Conservation (phyloP, 2,329 filamentous ascomycete genomes). For the Fusarium pilosicola region DNA sequence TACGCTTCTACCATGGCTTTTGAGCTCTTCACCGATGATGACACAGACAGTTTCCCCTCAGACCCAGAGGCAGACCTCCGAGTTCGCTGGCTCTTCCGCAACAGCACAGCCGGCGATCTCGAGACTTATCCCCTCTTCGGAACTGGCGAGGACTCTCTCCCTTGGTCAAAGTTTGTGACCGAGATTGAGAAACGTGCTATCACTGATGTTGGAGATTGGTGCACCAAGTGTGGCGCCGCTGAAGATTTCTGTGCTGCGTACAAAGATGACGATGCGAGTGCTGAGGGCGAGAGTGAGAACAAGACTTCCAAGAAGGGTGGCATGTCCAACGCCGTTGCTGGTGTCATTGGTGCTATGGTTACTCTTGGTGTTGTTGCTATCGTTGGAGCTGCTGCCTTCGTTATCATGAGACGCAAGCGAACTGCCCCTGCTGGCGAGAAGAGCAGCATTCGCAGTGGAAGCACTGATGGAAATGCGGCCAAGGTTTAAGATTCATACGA, state of each 20-base stretch:
- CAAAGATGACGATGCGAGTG: slow-evolving; percentile 22
- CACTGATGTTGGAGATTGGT: slow-evolving; percentile 46
- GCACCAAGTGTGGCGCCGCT: slow-evolving; percentile 40
- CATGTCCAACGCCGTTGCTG: slow-evolving; percentile 49
- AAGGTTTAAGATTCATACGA: slow-evolving; percentile 3
- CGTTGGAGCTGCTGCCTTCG: slow-evolving; percentile 30
- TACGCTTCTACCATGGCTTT: slow-evolving; percentile 52
- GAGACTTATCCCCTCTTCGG: slow-evolving; percentile 47
- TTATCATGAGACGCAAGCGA: slow-evolving; percentile 40
- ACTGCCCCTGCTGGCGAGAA: background rate
- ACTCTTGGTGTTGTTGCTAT: slow-evolving; percentile 45
- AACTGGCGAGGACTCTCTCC: slow-evolving; percentile 40
- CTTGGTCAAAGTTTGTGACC: slow-evolving; percentile 44
- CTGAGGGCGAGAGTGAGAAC: background rate
- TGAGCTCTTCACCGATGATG: slow-evolving; percentile 45
- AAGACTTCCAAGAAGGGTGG: slow-evolving; percentile 14
- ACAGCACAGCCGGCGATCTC: slow-evolving; percentile 46
- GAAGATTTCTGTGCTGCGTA: slow-evolving; percentile 49
- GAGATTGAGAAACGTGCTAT: slow-evolving; percentile 46
- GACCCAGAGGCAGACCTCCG: slow-evolving; percentile 41
- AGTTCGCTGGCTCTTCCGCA: slow-evolving; percentile 50
- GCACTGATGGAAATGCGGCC: slow-evolving; percentile 7
- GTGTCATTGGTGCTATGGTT: slow-evolving; percentile 48
- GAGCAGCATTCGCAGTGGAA: slow-evolving; percentile 24
- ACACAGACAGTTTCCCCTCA: slow-evolving; percentile 41